Conservation (phyloP, 106 monocot species). For the Phalaenopsis equestris region DNA sequence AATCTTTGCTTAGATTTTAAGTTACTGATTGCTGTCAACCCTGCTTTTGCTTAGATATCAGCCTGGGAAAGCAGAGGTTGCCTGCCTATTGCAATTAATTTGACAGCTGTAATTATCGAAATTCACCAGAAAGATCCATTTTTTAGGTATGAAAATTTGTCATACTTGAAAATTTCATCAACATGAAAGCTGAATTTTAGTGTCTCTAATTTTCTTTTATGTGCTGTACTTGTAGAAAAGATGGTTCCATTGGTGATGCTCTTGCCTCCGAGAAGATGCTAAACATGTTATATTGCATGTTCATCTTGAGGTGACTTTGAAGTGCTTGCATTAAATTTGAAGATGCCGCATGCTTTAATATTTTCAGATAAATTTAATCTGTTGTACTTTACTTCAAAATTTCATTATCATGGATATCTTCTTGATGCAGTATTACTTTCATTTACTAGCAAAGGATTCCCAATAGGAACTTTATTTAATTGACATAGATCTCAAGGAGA, state of each 20-base stretch:
- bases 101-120: constrained; percentile 70
- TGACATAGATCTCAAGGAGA: background rate
- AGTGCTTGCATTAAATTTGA: background rate
- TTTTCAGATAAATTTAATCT: background rate
- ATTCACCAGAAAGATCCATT: constrained; percentile 82
- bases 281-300: constrained; percentile 75
- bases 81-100: constrained; percentile 58
- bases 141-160: constrained; percentile 37
- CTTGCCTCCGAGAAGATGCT: constrained; percentile 67
- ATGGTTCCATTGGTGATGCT: background rate
- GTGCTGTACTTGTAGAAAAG: constrained; percentile 31
- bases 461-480: background rate
- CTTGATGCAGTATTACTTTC: background rate
- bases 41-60: constrained; percentile 35
- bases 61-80: constrained; percentile 79
- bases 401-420: constrained; percentile 1
- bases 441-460: background rate
- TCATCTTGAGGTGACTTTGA: constrained; percentile 62
- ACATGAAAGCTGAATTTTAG: background rate
- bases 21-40: background rate
- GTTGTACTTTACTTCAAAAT: background rate
- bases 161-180: background rate
- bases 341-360: background rate
- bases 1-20: background rate
- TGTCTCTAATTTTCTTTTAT: background rate